Base-by-base conservation (phyloP, 2,329 filamentous ascomycete species). In the Ascochyta pisi region DNA sequence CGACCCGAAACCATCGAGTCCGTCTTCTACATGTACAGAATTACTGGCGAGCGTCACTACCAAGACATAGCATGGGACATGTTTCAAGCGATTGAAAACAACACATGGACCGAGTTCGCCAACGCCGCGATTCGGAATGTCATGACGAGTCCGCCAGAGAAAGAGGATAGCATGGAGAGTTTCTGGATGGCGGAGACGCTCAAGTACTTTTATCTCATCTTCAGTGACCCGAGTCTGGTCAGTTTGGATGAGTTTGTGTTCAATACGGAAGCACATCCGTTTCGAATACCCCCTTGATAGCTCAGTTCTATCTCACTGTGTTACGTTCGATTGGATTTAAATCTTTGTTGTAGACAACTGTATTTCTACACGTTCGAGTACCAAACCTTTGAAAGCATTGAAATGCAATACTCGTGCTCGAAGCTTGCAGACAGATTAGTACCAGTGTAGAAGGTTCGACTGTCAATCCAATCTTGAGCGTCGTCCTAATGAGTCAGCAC, bases 1-100 rank as follows among this genome's bases (percentile, higher is more conserved):
- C 70, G 81, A 8, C 79, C 84, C 0, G 84, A 86, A 69, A 83
- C 84, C 0, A 84, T 86, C 43, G 84, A 87, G 65, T 83, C 80
- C 8, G 78, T 86, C 13, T 86, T 86, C 68, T 77, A 85, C 64
- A 75, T 86, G 69, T 86, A 86, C 63, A 79, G 84, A 15, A 82
- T 84, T 33, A 86, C 84, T 1, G 84, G 84, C 15, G 80, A 85
- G 49, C 72, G 73, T 37, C 73, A 66, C 51, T 74, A 77, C 41
- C 74, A 77, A 44, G 77, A 79, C 3, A 72, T 70, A 2, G 80
- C 79, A 3, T 82, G 80, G 80, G 73, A 77, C 2, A 82, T 82
- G 79, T 82, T 80, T 61, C 68, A 70, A 22, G 73, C 76, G 6
- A 78, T 82, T 35, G 65, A 71, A 29, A 71, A 73, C 37, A 68